These are phyloP conservation scores for Aspergillus alliaceus DNA, from an alignment of 2,329 filamentous ascomycete species.

Conservation along the genomic window DNA sequence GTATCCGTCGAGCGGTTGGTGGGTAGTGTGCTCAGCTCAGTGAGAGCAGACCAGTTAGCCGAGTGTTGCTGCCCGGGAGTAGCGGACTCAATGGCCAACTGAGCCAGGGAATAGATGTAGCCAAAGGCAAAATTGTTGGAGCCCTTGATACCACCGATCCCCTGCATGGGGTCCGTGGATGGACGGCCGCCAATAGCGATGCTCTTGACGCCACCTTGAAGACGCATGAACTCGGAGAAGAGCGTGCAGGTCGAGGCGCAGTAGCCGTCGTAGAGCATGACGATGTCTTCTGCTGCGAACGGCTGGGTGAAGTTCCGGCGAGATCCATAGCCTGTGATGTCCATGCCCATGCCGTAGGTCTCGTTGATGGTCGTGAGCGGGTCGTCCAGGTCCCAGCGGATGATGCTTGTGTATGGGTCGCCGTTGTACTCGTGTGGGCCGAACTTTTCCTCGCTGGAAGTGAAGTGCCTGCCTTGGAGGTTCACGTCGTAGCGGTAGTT, in stretches of 20 bases:
- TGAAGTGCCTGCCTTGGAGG: background rate
- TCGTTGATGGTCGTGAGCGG: background rate
- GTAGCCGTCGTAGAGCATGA: background rate
- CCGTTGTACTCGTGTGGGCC: background rate
- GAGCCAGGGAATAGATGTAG: background rate
- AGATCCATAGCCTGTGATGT: background rate
- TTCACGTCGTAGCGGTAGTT: background rate
- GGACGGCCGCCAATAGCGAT: background rate
- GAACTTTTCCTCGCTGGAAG: background rate
- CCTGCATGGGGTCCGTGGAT: background rate
- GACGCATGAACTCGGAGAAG: background rate
- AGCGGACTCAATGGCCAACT: background rate
- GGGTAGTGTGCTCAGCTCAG: background rate
- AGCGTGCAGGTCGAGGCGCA: background rate
- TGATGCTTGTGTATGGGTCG: background rate
- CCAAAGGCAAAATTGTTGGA: background rate
- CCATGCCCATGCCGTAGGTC: background rate
- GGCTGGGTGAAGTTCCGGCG: background rate
- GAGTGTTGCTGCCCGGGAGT: background rate
- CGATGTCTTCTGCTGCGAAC: background rate
- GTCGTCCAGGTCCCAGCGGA: background rate
- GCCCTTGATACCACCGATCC: background rate
- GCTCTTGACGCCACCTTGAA: background rate
- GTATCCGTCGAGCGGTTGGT: background rate
- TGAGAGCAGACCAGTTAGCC: background rate